A percentile compares a stretch with the other conserved stretches of the same genome.
phyloP scores from a whole-genome alignment of 345 rosid genomes.

The Cardiospermum halicacabum region DNA sequence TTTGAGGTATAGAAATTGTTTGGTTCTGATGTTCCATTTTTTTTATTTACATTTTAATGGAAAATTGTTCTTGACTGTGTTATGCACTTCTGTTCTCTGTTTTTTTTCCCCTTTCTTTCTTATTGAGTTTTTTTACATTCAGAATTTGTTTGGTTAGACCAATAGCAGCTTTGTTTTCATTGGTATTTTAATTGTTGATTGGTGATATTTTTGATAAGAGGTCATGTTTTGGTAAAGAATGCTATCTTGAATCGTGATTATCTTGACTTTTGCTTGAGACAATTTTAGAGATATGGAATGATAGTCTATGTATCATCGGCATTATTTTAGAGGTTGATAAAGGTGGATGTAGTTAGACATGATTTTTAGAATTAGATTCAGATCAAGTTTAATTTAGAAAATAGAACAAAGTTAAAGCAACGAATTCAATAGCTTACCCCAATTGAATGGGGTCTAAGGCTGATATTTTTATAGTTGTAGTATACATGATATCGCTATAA shows the following conservation, averaged over 20 bases:
- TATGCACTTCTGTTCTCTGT: not conserved
- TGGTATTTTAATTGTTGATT: too few species aligned
- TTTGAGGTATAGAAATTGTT: constrained; percentile 53
- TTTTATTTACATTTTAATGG: not conserved
- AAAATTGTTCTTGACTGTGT: too few species aligned
- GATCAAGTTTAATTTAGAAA: too few species aligned
- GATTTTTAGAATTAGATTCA: too few species aligned
- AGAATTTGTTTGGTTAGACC: not conserved
- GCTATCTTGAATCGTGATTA: not conserved
- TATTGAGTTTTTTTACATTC: not conserved
- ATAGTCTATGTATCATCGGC: not conserved
- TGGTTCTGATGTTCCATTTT: constrained; percentile 30
- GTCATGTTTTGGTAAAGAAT: not conserved
- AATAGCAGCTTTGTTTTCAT: too few species aligned
- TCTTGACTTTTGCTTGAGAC: not conserved
- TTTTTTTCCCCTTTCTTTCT: not conserved
- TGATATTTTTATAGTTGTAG: not conserved
- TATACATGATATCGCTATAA: not conserved
- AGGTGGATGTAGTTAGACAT: too few species aligned
- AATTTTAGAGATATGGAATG: not conserved
- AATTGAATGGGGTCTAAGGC: too few species aligned
- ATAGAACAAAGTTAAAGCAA: too few species aligned
- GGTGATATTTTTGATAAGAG: too few species aligned
- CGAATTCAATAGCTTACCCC: too few species aligned
- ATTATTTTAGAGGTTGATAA: too few species aligned